Evolutionary conservation across 805 yeast genomes (phyloP).

Genomic region (Yamadazyma sp.): DNA sequence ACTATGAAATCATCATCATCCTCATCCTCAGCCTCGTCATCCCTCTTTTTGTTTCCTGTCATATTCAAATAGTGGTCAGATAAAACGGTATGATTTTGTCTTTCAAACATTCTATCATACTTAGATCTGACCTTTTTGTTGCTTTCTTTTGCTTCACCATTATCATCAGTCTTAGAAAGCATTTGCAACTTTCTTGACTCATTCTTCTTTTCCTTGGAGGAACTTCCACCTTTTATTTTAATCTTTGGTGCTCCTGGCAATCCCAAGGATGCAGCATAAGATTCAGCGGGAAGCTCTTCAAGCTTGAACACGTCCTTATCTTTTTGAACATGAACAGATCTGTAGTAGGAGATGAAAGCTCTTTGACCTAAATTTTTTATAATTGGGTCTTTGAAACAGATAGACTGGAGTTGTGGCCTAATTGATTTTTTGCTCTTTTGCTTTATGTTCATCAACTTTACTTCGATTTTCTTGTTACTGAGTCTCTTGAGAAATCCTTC

Average conservation of each 20-base stretch:
- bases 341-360: constrained; percentile 88
- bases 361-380: constrained; percentile 92
- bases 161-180: constrained; percentile 49
- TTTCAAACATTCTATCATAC: constrained; percentile 92
- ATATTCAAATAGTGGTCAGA: constrained; percentile 84
- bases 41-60: constrained; percentile 45
- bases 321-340: constrained; percentile 80
- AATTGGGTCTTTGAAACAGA: constrained; percentile 89
- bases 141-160: constrained; percentile 54
- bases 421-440: constrained; percentile 73
- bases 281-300: constrained; percentile 75
- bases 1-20: constrained; percentile 75
- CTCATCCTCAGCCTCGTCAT: constrained; percentile 35
- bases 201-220: constrained; percentile 75
- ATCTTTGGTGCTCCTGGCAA: constrained; percentile 96
- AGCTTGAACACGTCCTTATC: constrained; percentile 85
- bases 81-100: constrained; percentile 88
- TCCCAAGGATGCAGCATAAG: constrained; percentile 84
- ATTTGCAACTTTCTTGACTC: constrained; percentile 68
- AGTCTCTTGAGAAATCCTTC: constrained; percentile 69
- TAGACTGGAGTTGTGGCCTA: constrained; percentile 79
- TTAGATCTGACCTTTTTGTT: constrained; percentile 68
- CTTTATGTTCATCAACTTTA: constrained; percentile 71
- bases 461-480: constrained; percentile 61
- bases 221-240: constrained; percentile 57